Percentiles rank a stretch among this genome's conserved stretches.
These are phyloP conservation scores for Sporothrix variecibatus DNA, from an alignment of 2,329 filamentous ascomycete species.

Conservation along the genomic window DNA sequence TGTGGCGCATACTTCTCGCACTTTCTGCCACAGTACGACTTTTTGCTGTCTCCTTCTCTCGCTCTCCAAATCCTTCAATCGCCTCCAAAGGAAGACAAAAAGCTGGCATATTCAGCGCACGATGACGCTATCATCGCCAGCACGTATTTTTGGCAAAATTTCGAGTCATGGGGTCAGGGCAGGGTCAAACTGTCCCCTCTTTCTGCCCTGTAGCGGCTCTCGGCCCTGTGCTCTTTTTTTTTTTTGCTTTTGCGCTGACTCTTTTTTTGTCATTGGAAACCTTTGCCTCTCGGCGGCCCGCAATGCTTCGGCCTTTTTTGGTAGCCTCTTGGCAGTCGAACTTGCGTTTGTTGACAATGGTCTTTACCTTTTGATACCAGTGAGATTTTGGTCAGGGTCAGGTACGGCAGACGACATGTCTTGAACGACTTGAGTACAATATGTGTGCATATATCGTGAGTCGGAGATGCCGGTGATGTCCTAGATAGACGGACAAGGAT, in stretches of 20 bases:
- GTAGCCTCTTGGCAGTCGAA: slow-evolving; percentile 6
- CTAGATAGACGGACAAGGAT: background rate
- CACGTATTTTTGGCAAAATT: background rate
- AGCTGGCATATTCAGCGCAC: background rate
- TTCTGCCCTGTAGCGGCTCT: background rate
- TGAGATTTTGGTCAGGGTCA: background rate
- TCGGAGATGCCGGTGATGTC: background rate
- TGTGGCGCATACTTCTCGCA: slow-evolving; percentile 12
- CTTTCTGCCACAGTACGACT: background rate
- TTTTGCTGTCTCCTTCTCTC: background rate
- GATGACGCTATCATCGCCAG: slow-evolving; percentile 10
- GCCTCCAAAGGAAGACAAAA: background rate
- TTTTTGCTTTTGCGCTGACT: background rate
- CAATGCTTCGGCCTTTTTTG: background rate
- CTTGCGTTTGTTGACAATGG: background rate
- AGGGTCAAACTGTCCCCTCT: background rate
- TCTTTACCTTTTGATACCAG: background rate
- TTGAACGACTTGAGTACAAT: background rate
- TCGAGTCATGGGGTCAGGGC: background rate
- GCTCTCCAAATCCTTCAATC: background rate
- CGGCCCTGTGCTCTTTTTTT: background rate
- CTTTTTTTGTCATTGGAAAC: background rate
- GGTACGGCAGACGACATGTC: background rate
- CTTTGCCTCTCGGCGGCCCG: slow-evolving; percentile 14
- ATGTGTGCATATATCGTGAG: background rate